Conservation (phyloP, 2,329 filamentous ascomycete species). For the Lojkania enalia region DNA sequence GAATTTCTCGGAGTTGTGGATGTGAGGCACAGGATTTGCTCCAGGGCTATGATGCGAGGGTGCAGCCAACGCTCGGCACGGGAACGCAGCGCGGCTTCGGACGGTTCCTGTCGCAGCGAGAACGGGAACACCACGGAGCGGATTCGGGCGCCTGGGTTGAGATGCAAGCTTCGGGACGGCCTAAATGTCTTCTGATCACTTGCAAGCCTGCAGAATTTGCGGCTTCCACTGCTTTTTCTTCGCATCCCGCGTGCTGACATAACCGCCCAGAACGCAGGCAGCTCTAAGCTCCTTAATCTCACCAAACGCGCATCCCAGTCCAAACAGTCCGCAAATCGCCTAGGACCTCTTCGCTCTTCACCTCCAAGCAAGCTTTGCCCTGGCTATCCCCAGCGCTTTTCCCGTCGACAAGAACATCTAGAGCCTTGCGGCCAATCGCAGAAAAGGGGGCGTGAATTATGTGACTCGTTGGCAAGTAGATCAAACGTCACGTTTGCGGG, state of each 20-base stretch:
- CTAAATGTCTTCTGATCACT: no score
- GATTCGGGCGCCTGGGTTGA: no score
- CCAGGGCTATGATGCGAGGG: slow-evolving; percentile 27
- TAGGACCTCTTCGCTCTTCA: neutral
- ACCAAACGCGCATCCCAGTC: slow-evolving; percentile 27
- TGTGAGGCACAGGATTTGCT: slow-evolving; percentile 8
- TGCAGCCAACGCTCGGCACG: slow-evolving; percentile 19
- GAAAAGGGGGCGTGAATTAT: slow-evolving; percentile 21
- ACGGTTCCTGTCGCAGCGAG: no score
- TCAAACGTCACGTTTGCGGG: slow-evolving; percentile 15
- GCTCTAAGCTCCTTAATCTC: slow-evolving; percentile 26
- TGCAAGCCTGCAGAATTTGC: no score
- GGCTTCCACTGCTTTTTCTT: neutral
- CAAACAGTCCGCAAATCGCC: slow-evolving; percentile 10
- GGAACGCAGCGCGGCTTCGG: no score
- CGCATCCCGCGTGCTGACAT: slow-evolving; percentile 2
- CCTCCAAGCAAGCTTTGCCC: slow-evolving; percentile 3
- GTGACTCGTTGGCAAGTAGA: slow-evolving; percentile 19
- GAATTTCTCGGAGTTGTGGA: slow-evolving; percentile 32
- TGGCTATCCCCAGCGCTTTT: neutral
- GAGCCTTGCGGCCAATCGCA: slow-evolving; percentile 18
- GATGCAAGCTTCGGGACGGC: no score
- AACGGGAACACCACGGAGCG: no score
- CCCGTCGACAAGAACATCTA: neutral
- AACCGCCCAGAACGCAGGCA: slow-evolving; percentile 2